phyloP scores from a whole-genome alignment of 2,329 filamentous ascomycete genomes.

The Aspergillus pseudoterreus region DNA sequence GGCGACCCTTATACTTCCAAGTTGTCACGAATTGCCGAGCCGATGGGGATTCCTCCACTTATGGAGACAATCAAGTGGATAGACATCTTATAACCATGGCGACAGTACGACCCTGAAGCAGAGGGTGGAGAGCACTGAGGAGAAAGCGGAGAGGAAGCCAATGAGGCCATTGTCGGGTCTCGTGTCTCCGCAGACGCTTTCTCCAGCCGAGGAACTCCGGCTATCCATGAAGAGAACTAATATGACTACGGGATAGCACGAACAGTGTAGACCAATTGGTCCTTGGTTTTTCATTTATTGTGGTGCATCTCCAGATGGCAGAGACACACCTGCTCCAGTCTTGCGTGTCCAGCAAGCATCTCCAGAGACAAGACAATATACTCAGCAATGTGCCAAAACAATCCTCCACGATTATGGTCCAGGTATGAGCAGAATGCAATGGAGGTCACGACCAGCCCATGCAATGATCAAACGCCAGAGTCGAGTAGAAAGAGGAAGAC shows the following conservation, averaged over 20 bases:
- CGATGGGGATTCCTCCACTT: background rate
- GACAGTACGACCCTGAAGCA: background rate
- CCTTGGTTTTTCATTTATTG: constrained; percentile 1
- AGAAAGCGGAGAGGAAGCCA: background rate
- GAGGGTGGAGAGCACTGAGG: background rate
- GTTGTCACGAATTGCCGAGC: background rate
- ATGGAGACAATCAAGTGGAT: background rate
- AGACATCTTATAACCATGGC: background rate
- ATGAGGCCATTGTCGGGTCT: too few species aligned
- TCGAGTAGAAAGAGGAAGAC: too few species aligned
- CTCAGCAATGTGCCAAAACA: background rate
- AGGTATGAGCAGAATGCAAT: background rate
- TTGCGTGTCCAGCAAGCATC: background rate
- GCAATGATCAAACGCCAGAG: background rate
- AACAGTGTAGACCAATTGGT: constrained; percentile 1
- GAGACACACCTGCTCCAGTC: background rate
- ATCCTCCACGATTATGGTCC: background rate
- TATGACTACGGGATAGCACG: background rate
- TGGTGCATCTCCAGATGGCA: background rate
- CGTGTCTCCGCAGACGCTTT: too few species aligned
- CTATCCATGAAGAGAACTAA: too few species aligned
- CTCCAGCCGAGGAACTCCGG: background rate
- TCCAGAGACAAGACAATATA: background rate
- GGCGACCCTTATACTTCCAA: background rate
- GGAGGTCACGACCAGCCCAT: background rate